These are phyloP conservation scores for Blyttiomyces sp. DNA, from an alignment of 371 early-diverging fungal genomes.

Conservation along the genomic window DNA sequence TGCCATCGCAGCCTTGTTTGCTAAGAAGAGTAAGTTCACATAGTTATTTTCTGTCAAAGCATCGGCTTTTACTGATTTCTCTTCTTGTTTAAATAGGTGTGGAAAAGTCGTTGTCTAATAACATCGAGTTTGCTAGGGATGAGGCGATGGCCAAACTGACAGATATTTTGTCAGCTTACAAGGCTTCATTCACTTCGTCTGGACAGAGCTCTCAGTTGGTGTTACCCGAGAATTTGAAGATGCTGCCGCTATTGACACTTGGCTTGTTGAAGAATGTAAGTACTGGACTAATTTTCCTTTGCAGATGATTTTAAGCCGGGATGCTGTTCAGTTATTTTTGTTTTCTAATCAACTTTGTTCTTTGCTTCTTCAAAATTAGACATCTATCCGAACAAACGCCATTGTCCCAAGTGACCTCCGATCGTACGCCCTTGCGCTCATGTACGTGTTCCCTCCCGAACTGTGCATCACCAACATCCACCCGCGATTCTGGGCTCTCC, in stretches of 20 bases:
- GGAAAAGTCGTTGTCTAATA: slow-evolving; percentile 80
- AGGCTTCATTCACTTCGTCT: slow-evolving; percentile 72
- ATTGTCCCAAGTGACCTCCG: slow-evolving; percentile 56
- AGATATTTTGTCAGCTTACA: slow-evolving; percentile 85
- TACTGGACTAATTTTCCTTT: neutral
- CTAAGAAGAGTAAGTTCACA: slow-evolving; percentile 66
- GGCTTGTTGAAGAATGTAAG: slow-evolving; percentile 72
- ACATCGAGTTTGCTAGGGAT: slow-evolving; percentile 93
- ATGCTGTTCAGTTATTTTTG: neutral
- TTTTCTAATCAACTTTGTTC: slow-evolving; percentile 14
- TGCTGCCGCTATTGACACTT: slow-evolving; percentile 81
- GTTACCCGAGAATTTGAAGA: slow-evolving; percentile 77
- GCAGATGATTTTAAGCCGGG: neutral
- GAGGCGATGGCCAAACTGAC: slow-evolving; percentile 82
- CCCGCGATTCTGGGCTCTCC: slow-evolving; percentile 82
- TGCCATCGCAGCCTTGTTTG: slow-evolving; percentile 76
- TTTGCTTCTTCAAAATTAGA: slow-evolving; percentile 16
- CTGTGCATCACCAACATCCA: slow-evolving; percentile 42
- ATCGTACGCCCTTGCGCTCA: slow-evolving; percentile 49
- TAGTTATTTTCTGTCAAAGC: neutral
- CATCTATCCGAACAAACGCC: slow-evolving; percentile 35
- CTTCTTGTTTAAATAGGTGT: no score
- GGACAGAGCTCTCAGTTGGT: slow-evolving; percentile 76
- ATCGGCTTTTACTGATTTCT: neutral
- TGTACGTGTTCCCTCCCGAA: slow-evolving; percentile 78